phyloP scores from a whole-genome alignment of 1,284 basidiomycete genomes.

The Apiotrichum brassicae region DNA sequence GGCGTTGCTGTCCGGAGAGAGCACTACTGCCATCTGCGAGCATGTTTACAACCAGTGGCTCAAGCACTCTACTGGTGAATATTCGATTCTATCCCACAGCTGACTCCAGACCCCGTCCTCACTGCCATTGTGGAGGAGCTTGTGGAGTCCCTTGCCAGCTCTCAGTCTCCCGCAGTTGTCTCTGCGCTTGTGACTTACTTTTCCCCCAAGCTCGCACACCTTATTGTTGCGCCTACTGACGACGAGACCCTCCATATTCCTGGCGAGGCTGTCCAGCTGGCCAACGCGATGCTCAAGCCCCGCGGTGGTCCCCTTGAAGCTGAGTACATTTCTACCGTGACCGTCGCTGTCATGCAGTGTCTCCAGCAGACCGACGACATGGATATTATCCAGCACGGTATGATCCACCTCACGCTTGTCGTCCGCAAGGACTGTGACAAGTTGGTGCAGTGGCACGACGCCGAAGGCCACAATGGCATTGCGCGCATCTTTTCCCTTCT shows the following conservation, averaged over 20 bases:
- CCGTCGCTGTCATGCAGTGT: slow-evolving; percentile 65
- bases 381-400: slow-evolving; percentile 77
- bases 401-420: slow-evolving; percentile 71
- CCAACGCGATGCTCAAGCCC: slow-evolving; percentile 63
- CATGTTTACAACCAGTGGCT: slow-evolving; percentile 72
- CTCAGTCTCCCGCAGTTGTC: slow-evolving; percentile 29
- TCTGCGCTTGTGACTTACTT: slow-evolving; percentile 60
- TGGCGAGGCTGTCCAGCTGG: slow-evolving; percentile 71
- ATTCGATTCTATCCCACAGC: not conserved
- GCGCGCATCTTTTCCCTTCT: slow-evolving; percentile 66
- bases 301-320: slow-evolving; percentile 61
- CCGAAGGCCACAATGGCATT: slow-evolving; percentile 63
- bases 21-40: slow-evolving; percentile 59
- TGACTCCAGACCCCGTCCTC: slow-evolving; percentile 70
- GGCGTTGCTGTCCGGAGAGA: slow-evolving; percentile 60
- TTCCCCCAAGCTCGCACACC: slow-evolving; percentile 62
- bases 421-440: slow-evolving; percentile 81
- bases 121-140: slow-evolving; percentile 80
- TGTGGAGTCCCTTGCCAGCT: slow-evolving; percentile 62
- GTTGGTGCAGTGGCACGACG: slow-evolving; percentile 66
- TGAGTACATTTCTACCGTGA: slow-evolving; percentile 67
- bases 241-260: slow-evolving; percentile 63
- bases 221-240: slow-evolving; percentile 55
- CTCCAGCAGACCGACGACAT: slow-evolving; percentile 67
- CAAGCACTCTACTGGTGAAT: slow-evolving; percentile 69